Conservation (phyloP, 1,284 basidiomycete species). For the Sporisorium reilianum region DNA sequence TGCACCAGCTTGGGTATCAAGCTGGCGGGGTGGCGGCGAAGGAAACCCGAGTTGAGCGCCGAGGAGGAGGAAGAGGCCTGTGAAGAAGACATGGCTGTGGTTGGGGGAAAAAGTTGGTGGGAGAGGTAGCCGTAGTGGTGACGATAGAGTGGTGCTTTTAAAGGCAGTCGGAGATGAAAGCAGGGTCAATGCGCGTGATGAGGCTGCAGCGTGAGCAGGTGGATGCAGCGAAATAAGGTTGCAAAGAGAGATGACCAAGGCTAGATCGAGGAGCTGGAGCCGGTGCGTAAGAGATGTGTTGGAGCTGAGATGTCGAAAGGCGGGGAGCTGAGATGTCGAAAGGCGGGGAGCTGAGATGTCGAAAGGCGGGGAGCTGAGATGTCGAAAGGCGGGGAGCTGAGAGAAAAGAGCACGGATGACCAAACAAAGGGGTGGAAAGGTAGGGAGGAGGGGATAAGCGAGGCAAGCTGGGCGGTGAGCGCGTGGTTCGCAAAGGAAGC, state of each 20-base stretch:
- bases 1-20: constrained; percentile 66
- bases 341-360: constrained; percentile 2
- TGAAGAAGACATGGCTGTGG: constrained; percentile 40
- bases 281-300: too few relatives aligned
- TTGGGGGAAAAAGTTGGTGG: constrained; percentile 11
- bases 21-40: constrained; percentile 66
- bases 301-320: too few relatives aligned
- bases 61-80: constrained; percentile 49
- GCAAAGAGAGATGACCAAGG: constrained; percentile 4
- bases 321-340: too few relatives aligned
- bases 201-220: constrained; percentile 18
- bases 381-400: too few relatives aligned
- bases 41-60: constrained; percentile 51
- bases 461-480: constrained; percentile 30
- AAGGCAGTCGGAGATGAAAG: constrained; percentile 45
- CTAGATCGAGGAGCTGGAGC: neutral
- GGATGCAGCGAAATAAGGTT: constrained; percentile 40
- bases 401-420: constrained; percentile 11
- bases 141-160: constrained; percentile 18
- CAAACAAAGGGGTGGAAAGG: constrained; percentile 26
- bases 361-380: constrained; percentile 5
- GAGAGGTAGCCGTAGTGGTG: constrained; percentile 5
- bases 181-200: constrained; percentile 20
- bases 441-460: constrained; percentile 20
- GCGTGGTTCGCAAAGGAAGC: constrained; percentile 39